Conservation (phyloP, 164 flowering plant genomes). For the Stephania yunnanensis region DNA sequence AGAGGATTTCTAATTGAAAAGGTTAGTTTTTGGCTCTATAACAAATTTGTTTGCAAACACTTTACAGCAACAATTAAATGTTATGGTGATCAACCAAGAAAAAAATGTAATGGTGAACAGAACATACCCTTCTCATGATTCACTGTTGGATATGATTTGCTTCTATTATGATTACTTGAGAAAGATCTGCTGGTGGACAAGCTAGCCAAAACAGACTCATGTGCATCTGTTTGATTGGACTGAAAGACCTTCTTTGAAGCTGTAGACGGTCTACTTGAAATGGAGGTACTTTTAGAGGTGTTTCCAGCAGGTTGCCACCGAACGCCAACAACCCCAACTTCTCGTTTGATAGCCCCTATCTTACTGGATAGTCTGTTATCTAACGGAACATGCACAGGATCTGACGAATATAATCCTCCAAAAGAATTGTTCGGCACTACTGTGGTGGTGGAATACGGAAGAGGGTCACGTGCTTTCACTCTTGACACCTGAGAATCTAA, state of each 20-base stretch:
- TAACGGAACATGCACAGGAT: constrained; percentile 95
- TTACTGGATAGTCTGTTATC: constrained; percentile 63
- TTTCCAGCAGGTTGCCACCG: constrained; percentile 52
- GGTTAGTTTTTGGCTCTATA: background rate
- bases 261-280: constrained; percentile 30
- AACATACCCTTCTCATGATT: constrained; percentile 77
- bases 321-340: constrained; percentile 90
- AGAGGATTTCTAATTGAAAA: background rate
- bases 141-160: constrained; percentile 47
- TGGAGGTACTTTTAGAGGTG: constrained; percentile 35
- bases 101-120: background rate
- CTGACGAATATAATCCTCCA: constrained; percentile 77
- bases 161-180: constrained; percentile 39
- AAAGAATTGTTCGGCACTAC: constrained; percentile 49
- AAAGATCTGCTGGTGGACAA: constrained; percentile 36
- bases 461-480: constrained; percentile 30
- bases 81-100: too few relatives aligned
- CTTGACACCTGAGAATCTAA: constrained; percentile 29
- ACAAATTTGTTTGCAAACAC: background rate
- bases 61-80: background rate
- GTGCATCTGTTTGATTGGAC: constrained; percentile 26
- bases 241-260: constrained; percentile 42
- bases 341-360: constrained; percentile 88
- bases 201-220: constrained; percentile 36
- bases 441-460: constrained; percentile 26